Evolutionary conservation across 2,329 filamentous ascomycete species (phyloP).

Genomic region (Sarocladium brachiariae): DNA sequence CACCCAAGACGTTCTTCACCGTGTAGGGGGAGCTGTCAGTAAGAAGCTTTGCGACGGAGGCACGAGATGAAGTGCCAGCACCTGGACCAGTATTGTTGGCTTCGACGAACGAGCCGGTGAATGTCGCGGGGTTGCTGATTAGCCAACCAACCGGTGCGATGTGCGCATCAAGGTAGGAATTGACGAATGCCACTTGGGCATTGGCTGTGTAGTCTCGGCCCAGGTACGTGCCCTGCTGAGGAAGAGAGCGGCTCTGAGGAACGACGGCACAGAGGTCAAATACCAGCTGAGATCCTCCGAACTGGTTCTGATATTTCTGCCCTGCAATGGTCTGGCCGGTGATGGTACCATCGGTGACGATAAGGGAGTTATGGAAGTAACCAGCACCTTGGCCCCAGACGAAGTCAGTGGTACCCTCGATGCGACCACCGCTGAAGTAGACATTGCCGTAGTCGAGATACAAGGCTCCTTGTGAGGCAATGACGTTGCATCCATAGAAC

Average conservation of each 20-base stretch:
- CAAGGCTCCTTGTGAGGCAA: slow-evolving; percentile 39
- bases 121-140: slow-evolving; percentile 17
- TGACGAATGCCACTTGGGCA: slow-evolving; percentile 21
- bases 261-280: slow-evolving; percentile 34
- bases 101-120: slow-evolving; percentile 22
- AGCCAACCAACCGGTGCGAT: slow-evolving; percentile 21
- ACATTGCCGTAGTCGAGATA: slow-evolving; percentile 38
- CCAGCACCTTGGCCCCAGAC: slow-evolving; percentile 22
- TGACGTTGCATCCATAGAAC: slow-evolving; percentile 29
- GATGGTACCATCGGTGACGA: slow-evolving; percentile 16
- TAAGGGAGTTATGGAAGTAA: slow-evolving; percentile 8
- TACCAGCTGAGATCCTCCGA: slow-evolving; percentile 30
- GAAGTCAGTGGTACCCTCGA: slow-evolving; percentile 40
- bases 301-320: slow-evolving; percentile 19
- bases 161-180: slow-evolving; percentile 22
- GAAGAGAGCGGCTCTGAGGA: slow-evolving; percentile 19
- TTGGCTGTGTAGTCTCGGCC: slow-evolving; percentile 21
- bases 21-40: slow-evolving; percentile 45
- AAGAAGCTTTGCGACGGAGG: slow-evolving; percentile 17
- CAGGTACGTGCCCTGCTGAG: slow-evolving; percentile 19
- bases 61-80: slow-evolving; percentile 17
- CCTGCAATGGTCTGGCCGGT: slow-evolving; percentile 22
- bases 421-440: slow-evolving; percentile 36
- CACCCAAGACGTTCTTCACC: slow-evolving; percentile 26
- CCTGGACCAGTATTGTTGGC: slow-evolving; percentile 27